Base-by-base conservation (phyloP, 2,329 filamentous ascomycete species). In the Myriangium duriaei region DNA sequence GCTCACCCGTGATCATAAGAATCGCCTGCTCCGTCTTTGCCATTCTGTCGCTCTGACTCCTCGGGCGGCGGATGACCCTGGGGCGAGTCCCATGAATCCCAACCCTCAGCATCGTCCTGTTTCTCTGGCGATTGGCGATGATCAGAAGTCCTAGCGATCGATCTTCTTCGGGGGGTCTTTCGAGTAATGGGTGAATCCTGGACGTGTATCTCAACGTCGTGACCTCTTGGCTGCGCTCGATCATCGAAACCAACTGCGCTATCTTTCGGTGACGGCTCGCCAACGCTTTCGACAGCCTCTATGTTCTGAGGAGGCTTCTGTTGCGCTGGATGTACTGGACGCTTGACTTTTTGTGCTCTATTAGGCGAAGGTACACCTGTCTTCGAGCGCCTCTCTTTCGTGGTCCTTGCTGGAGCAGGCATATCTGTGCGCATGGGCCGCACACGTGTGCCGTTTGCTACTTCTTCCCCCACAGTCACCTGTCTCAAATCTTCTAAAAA, bases 401-500 rank as follows among this genome's bases (percentile, higher is more conserved):
- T 5, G 17, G 21, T 14, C 18, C 29, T 18, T 30, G 31, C 15
- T 16, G 34, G 4, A 35, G 41, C 12, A 24, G 37, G 30, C 30
- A 30, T 28, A 7, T 39, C 34, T 19, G 37, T 39, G 19, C 36
- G 17, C 7, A 39, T 40, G 12, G 37, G 39, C 24, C 43, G 34
- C 12, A 34, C 30, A 6, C 34, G 35, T 10, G 34, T 39, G 11
- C 37, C 34, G 12, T 40, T 39, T 14, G 40, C 19, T 11, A 78
- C 83, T 62, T 98, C 91, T 39, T 98, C 91, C 15, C 91, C 91
- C 5, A 98, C 86, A 0, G 91, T 94, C 11, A 88, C 92, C 60
- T 96, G 91, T 47, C 87, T 74, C 33, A 98, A 76, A 54, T 98
- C 91, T 56, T 96, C 91, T 42, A 94, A 76, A 59, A 98, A 98